phyloP scores from a whole-genome alignment of 208 protist species.

The Acanthamoeba divionensis region DNA sequence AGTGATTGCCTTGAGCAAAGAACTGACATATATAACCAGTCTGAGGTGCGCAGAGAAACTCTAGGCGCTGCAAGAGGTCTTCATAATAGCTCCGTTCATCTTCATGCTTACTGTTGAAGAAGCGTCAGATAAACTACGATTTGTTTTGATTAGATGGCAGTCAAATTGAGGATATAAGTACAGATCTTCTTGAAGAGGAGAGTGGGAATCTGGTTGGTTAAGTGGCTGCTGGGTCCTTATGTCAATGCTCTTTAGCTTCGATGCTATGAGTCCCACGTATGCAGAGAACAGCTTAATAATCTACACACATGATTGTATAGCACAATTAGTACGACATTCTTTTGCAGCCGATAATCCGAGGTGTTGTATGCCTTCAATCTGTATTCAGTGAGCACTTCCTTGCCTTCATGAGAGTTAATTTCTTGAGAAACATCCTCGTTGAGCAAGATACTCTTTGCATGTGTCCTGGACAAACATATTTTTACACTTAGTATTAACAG shows the following conservation, averaged over 20 bases:
- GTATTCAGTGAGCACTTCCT: slow-evolving; percentile 34
- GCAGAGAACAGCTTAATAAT: slow-evolving; percentile 25
- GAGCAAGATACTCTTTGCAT: slow-evolving; percentile 21
- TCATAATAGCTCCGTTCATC: too few relatives aligned
- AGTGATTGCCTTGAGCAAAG: slow-evolving; percentile 39
- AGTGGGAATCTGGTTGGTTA: too few relatives aligned
- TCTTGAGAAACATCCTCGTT: background rate
- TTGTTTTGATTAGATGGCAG: too few relatives aligned
- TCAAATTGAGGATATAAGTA: too few relatives aligned
- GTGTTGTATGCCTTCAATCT: background rate
- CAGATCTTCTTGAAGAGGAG: too few relatives aligned
- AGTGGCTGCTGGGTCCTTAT: background rate
- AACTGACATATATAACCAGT: slow-evolving; percentile 19
- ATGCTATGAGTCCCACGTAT: background rate
- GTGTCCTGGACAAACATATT: background rate
- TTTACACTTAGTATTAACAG: too few relatives aligned
- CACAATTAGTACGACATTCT: background rate
- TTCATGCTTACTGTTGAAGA: too few relatives aligned
- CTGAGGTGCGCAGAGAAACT: slow-evolving; percentile 1
- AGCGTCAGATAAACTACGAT: too few relatives aligned
- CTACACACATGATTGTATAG: too few relatives aligned
- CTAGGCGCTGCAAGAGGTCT: background rate
- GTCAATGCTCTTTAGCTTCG: slow-evolving; percentile 22
- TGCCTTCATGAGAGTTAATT: slow-evolving; percentile 30
- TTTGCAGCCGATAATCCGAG: background rate